These are phyloP conservation scores for Pseudonitzschia multistriata DNA, from an alignment of 108 stramenopile species.

Conservation along the genomic window DNA sequence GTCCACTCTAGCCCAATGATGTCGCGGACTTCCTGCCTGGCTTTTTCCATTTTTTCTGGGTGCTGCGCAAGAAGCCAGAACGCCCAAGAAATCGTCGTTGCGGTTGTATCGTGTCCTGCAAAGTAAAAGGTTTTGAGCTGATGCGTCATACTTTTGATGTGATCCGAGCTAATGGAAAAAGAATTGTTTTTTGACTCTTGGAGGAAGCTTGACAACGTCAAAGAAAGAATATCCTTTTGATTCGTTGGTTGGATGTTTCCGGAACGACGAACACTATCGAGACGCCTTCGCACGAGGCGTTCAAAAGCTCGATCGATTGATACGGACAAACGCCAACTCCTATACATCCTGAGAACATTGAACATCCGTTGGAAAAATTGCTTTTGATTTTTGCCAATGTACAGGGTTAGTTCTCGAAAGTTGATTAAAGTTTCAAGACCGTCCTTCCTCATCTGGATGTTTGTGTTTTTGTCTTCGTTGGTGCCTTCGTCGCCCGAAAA, in stretches of 20 bases:
- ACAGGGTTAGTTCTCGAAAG: neutral
- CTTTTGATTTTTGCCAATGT: neutral
- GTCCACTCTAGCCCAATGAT: neutral
- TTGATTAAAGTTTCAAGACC: neutral
- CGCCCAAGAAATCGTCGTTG: constrained; percentile 48
- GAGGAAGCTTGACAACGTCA: neutral
- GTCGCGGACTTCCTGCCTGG: neutral
- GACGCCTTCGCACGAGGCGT: neutral
- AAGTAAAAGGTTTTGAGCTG: constrained; percentile 59
- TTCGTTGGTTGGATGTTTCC: neutral
- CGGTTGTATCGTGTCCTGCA: constrained; percentile 53
- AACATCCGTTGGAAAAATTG: neutral
- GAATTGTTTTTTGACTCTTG: neutral
- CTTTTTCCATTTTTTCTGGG: neutral
- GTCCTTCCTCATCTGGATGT: neutral
- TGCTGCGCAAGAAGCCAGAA: neutral
- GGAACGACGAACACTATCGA: neutral
- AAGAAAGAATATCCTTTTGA: neutral
- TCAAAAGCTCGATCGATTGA: neutral
- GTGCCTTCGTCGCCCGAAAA: neutral
- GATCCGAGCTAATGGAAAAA: neutral
- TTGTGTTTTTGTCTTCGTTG: neutral
- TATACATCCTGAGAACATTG: neutral
- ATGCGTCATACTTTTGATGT: neutral
- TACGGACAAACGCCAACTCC: neutral